phyloP scores from a whole-genome alignment of 345 rosid genomes.

The Litchi chinensis region DNA sequence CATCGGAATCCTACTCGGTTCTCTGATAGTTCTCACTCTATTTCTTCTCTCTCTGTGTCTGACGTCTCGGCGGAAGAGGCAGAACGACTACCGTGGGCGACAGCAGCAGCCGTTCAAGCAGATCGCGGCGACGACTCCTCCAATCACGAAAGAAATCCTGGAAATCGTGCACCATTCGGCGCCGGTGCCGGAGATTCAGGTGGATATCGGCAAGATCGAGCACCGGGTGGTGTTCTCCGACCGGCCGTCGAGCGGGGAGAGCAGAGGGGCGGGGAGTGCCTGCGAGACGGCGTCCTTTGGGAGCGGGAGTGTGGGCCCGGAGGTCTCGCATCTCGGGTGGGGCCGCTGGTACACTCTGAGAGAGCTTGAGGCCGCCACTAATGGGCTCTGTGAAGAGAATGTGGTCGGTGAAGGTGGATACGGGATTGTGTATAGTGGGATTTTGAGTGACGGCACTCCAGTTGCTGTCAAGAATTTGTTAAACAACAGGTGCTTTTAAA shows the following conservation, averaged over 20 bases:
- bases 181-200: conserved; percentile 73
- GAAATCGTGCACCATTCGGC: conserved; percentile 58
- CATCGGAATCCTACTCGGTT: conserved; percentile 83
- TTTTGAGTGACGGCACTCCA: conserved; percentile 73
- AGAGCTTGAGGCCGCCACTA: conserved; percentile 87
- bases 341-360: conserved; percentile 93
- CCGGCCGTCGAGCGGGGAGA: conserved; percentile 75
- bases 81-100: conserved; percentile 11
- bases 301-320: conserved; percentile 74
- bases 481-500: conserved; percentile 69
- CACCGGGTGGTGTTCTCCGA: conserved; percentile 85
- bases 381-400: conserved; percentile 83
- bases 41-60: conserved; percentile 88
- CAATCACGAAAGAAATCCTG: conserved; percentile 82
- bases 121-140: conserved; percentile 46
- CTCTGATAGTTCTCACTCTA: conserved; percentile 76
- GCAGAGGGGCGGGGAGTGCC: conserved; percentile 67
- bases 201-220: conserved; percentile 85
- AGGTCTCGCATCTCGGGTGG: conserved; percentile 98
- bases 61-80: conserved; percentile 72
- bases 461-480: conserved; percentile 91
- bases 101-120: conserved; percentile 21
- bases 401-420: conserved; percentile 98
- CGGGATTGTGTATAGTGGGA: conserved; percentile 87
- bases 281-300: conserved; percentile 66